These are phyloP conservation scores for Chenopodium album DNA, from an alignment of 148 eudicot genomes.

Conservation along the genomic window DNA sequence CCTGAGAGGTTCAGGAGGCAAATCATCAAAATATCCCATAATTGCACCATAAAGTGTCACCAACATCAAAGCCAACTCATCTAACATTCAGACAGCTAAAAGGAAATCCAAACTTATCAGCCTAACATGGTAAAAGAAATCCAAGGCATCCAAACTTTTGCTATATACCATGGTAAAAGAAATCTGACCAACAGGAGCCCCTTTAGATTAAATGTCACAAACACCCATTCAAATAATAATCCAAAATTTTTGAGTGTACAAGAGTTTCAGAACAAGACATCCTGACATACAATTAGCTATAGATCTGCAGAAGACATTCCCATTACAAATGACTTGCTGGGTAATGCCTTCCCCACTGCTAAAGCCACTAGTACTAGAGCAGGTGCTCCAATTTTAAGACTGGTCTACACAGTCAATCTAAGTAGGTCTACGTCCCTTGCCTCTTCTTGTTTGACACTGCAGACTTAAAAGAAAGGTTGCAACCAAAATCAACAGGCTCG, in stretches of 20 bases:
- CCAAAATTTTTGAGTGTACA: slow-evolving; percentile 45
- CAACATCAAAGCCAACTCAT: slow-evolving; percentile 28
- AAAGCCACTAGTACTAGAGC: slow-evolving; percentile 40
- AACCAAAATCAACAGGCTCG: slow-evolving; percentile 57
- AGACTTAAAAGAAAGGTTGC: slow-evolving; percentile 53
- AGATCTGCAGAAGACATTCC: slow-evolving; percentile 41
- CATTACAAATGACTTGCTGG: slow-evolving; percentile 41
- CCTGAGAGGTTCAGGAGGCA: slow-evolving; percentile 8
- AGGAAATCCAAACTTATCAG: slow-evolving; percentile 15
- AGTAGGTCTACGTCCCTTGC: slow-evolving; percentile 44
- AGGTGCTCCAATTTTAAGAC: slow-evolving; percentile 39
- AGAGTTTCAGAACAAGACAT: slow-evolving; percentile 30
- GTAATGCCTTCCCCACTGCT: slow-evolving; percentile 39
- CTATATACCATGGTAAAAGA: slow-evolving; percentile 18
- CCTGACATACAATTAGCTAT: slow-evolving; percentile 35
- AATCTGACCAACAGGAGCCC: slow-evolving; percentile 26
- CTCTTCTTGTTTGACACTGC: slow-evolving; percentile 64
- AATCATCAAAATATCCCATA: slow-evolving; percentile 24
- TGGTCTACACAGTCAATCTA: slow-evolving; percentile 31
- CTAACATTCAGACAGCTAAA: slow-evolving; percentile 25
- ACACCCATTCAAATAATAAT: slow-evolving; percentile 34
- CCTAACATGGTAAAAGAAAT: slow-evolving; percentile 21
- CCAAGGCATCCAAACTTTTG: slow-evolving; percentile 20
- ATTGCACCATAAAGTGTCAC: slow-evolving; percentile 10
- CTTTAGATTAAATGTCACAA: slow-evolving; percentile 26